Percentiles rank a stretch among this genome's conserved stretches.
These are phyloP conservation scores for Cytospora chrysosperma DNA, from an alignment of 2,329 filamentous ascomycete genomes.

Conservation along the genomic window DNA sequence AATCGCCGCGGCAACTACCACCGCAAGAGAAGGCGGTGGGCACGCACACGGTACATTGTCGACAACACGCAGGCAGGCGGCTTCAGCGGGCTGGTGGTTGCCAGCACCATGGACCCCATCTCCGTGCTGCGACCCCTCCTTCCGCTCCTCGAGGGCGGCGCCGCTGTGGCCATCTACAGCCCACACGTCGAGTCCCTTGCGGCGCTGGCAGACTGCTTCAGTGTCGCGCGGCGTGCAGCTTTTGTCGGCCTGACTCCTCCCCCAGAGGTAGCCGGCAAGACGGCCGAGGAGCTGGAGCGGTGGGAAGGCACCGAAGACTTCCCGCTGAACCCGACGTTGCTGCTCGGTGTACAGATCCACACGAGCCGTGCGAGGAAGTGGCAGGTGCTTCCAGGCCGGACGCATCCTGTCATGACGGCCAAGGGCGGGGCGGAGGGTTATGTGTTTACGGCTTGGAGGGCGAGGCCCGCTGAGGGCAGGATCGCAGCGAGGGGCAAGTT, in stretches of 20 bases:
- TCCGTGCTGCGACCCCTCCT: conserved; percentile 73
- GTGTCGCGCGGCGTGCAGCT: conserved; percentile 72
- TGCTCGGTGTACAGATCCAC: conserved; percentile 79
- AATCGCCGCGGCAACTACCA: conserved; percentile 82
- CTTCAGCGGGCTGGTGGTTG: conserved; percentile 81
- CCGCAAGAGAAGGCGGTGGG: conserved; percentile 84
- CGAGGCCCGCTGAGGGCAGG: conserved; percentile 74
- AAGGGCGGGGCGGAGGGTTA: conserved; percentile 87
- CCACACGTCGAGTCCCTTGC: conserved; percentile 77
- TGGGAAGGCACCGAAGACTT: conserved; percentile 72
- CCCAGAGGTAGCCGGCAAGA: conserved; percentile 43
- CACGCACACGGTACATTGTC: conserved; percentile 68
- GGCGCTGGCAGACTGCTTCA: conserved; percentile 79
- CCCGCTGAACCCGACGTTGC: conserved; percentile 79
- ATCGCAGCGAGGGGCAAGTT: conserved; percentile 81
- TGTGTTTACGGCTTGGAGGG: conserved; percentile 79
- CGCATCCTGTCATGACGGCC: conserved; percentile 91
- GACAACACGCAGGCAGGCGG: conserved; percentile 71
- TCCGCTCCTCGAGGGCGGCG: conserved; percentile 79
- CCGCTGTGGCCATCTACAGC: conserved; percentile 82
- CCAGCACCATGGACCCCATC: conserved; percentile 76
- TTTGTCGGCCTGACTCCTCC: conserved; percentile 59
- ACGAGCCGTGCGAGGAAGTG: conserved; percentile 75
- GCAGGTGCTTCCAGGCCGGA: conserved; percentile 89
- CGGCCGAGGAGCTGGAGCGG: conserved; percentile 49